A percentile compares a stretch with the other conserved stretches of the same genome.
Conservation (phyloP, 176 grass and related monocot genomes). For the Juncus inflexus region DNA sequence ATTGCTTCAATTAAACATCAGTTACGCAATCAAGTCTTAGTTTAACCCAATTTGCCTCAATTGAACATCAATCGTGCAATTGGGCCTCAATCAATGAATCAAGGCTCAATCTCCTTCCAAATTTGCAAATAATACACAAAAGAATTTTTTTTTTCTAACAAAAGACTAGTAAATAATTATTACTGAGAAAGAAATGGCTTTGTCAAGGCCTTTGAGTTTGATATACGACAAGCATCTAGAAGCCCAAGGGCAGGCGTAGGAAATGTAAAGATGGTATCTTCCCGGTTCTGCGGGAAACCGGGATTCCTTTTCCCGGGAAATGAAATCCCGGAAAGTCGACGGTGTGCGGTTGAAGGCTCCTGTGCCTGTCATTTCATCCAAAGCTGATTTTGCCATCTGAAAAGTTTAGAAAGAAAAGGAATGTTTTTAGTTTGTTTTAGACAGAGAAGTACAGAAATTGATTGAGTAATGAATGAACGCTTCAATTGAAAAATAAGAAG, state of each 20-base stretch:
- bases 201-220: conserved; percentile 90
- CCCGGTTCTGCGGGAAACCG: conserved; percentile 62
- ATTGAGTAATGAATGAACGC: too few relatives aligned
- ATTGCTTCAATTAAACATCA: too few relatives aligned
- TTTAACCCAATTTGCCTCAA: too few relatives aligned
- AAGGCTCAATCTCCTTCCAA: neutral
- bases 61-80: too few relatives aligned
- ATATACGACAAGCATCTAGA: conserved; percentile 79
- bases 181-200: conserved; percentile 61
- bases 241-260: conserved; percentile 94
- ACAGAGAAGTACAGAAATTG: too few relatives aligned
- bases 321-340: conserved; percentile 73
- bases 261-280: conserved; percentile 93
- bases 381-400: conserved; percentile 73
- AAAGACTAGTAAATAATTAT: neutral
- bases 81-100: too few relatives aligned
- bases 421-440: too few relatives aligned
- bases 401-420: neutral
- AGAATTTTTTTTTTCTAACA: neutral
- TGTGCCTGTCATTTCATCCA: conserved; percentile 67
- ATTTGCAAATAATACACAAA: neutral
- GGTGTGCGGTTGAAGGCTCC: conserved; percentile 75
- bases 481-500: too few relatives aligned
- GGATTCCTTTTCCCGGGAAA: conserved; percentile 54
- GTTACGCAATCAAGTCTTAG: too few relatives aligned